Base-by-base conservation (phyloP, 345 rosid species). In the Capsella bursapastoris region DNA sequence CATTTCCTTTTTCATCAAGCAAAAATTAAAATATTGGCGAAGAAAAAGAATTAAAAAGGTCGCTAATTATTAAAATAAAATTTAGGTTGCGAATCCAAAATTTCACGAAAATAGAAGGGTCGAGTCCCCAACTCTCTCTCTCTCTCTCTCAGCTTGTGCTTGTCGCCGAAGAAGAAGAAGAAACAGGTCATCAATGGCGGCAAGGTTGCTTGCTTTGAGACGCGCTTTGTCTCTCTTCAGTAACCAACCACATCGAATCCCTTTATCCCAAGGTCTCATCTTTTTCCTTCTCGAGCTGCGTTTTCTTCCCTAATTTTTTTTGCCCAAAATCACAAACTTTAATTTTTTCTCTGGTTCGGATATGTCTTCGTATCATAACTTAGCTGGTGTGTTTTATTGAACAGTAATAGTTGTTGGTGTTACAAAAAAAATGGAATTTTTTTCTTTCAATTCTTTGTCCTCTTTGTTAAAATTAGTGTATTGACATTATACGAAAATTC, bases 161-260 rank as follows among this genome's bases (percentile, higher is more conserved):
- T 45, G 71, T 49, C 43, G 53, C 28, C 25, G 70, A 27, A 62
- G 70, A 53, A 75, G 37, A 47, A 34, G 41, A 25, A 69, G 49
- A 44, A 43, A 0, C 7, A 62, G 34, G 70, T 55, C 60, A 0
- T 64, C 68, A 27, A 79, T 79, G 82, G 82, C 75, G 3, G 71
- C 79, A 55, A 78, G 80, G 82, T 78, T 79, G 11, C 63, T 49
- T 12, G 48, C 50, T 45, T 10, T 68, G 67, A 69, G 82, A 38
- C 80, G 78, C 29, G 63, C 81, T 49, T 52, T 72, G 4, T 71
- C 78, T 67, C 72, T 78, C 62, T 71, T 52, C 67, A 66, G 61
- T 12, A 71, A 37, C 34, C 84, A 75, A 18, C 61, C 52, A 28
- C 66, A 15, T 57, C 75, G 47, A 18, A 8, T 44, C 71, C 76